These are phyloP conservation scores for Aspergillus arachidicola DNA, from an alignment of 2,329 filamentous ascomycete species.

Conservation along the genomic window DNA sequence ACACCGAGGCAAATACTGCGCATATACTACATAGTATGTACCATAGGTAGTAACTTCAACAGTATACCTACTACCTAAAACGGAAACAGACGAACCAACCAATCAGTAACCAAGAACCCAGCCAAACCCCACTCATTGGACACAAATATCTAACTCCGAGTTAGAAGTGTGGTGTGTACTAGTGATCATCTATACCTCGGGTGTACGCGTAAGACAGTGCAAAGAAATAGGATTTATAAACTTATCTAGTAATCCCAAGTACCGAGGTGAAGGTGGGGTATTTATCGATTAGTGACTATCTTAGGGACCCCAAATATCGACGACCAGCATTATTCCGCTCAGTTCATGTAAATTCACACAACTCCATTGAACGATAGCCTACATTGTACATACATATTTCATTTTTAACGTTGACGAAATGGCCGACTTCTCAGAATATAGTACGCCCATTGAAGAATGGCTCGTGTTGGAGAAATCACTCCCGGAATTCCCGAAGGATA, in stretches of 20 bases:
- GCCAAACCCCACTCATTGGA: neutral
- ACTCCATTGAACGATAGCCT: too few relatives aligned
- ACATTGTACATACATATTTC: too few relatives aligned
- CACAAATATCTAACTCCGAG: neutral
- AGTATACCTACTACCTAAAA: too few relatives aligned
- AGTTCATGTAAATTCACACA: too few relatives aligned
- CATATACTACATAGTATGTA: too few relatives aligned
- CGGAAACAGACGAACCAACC: too few relatives aligned
- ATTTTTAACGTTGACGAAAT: slow-evolving; percentile 17
- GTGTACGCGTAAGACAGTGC: neutral
- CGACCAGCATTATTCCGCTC: too few relatives aligned
- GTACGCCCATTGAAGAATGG: slow-evolving; percentile 49
- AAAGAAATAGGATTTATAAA: neutral
- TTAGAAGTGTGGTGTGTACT: too few relatives aligned
- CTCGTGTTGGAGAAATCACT: slow-evolving; percentile 40
- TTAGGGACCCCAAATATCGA: too few relatives aligned
- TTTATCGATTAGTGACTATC: neutral
- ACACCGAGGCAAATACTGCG: too few relatives aligned
- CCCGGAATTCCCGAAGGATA: slow-evolving; percentile 24
- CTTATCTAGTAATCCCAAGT: neutral
- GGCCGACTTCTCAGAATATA: slow-evolving; percentile 46
- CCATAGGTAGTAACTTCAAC: too few relatives aligned
- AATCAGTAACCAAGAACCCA: too few relatives aligned
- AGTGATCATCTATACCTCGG: neutral
- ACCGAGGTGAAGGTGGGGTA: neutral